phyloP scores from a whole-genome alignment of 805 yeast species.

The Candida sanyiensis region DNA sequence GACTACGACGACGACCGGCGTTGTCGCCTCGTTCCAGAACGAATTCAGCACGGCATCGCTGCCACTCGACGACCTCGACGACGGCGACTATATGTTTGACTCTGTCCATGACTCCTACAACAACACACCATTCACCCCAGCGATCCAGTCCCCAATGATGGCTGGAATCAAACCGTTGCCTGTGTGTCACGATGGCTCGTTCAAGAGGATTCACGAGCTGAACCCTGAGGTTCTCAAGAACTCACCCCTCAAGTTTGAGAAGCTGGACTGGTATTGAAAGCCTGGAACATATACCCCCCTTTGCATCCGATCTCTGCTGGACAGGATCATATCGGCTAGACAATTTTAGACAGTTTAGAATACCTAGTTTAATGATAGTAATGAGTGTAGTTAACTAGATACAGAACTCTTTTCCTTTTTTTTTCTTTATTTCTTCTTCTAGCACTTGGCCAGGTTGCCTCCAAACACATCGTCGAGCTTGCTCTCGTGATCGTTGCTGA shows the following conservation, averaged over 20 bases:
- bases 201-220: slow-evolving; percentile 3
- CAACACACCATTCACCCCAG: slow-evolving; percentile 15
- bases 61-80: not conserved
- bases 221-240: slow-evolving; percentile 5
- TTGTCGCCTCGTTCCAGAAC: slow-evolving; percentile 2
- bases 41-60: not conserved
- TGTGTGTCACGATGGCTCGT: not conserved
- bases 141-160: slow-evolving; percentile 10
- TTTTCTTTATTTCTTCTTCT: too few species aligned
- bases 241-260: slow-evolving; percentile 13
- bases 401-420: not conserved
- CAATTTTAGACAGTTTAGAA: too few species aligned
- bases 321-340: too few species aligned
- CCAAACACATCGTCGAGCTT: slow-evolving; percentile 11
- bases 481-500: slow-evolving; percentile 37
- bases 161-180: not conserved
- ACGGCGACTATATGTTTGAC: slow-evolving; percentile 7
- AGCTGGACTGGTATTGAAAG: slow-evolving; percentile 10
- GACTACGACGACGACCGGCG: too few species aligned
- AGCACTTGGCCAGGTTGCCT: slow-evolving; percentile 7
- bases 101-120: slow-evolving; percentile 3
- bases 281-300: not conserved
- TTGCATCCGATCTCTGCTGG: slow-evolving; percentile 3
- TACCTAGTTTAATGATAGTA: not conserved
- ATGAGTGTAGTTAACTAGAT: too few species aligned